These are phyloP conservation scores for Sporothrix globosa DNA, from an alignment of 2,329 filamentous ascomycete species.

Conservation along the genomic window DNA sequence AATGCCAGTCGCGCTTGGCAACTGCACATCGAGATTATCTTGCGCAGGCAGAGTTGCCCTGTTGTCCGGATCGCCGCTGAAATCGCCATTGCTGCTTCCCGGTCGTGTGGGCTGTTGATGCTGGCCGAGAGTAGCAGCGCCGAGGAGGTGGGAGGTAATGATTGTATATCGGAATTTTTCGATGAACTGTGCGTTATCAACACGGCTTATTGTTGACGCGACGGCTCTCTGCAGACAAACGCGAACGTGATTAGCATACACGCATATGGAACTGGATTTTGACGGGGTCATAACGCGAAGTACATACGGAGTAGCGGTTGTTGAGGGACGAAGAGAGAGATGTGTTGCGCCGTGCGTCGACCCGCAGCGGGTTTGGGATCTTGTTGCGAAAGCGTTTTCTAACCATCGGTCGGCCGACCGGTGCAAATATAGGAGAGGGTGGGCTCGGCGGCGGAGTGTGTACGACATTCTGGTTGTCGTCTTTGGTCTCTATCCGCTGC, in stretches of 20 bases:
- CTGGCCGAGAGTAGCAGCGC: slow-evolving; percentile 60
- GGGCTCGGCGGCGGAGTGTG: slow-evolving; percentile 51
- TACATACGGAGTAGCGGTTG: slow-evolving; percentile 57
- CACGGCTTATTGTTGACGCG: slow-evolving; percentile 71
- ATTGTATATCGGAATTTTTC: slow-evolving; percentile 94
- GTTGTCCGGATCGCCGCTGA: neutral
- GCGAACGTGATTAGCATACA: neutral
- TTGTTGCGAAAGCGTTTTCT: slow-evolving; percentile 58
- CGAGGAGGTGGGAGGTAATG: slow-evolving; percentile 85
- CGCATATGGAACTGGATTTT: neutral
- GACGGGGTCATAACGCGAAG: neutral
- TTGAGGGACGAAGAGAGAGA: slow-evolving; percentile 52
- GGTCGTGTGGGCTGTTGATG: slow-evolving; percentile 38
- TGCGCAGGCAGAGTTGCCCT: neutral
- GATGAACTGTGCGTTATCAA: slow-evolving; percentile 81
- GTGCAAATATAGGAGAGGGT: slow-evolving; percentile 58
- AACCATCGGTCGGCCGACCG: slow-evolving; percentile 58
- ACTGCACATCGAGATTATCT: slow-evolving; percentile 32
- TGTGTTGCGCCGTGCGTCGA: slow-evolving; percentile 48
- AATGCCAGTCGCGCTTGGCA: slow-evolving; percentile 48
- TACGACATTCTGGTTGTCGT: slow-evolving; percentile 37
- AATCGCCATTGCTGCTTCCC: neutral
- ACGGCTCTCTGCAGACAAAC: slow-evolving; percentile 60
- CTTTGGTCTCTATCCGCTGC: slow-evolving; percentile 25
- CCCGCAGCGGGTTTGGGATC: slow-evolving; percentile 49